Base-by-base conservation (phyloP, 768 basidiomycete genomes). In the Lactifluus echinatus region DNA sequence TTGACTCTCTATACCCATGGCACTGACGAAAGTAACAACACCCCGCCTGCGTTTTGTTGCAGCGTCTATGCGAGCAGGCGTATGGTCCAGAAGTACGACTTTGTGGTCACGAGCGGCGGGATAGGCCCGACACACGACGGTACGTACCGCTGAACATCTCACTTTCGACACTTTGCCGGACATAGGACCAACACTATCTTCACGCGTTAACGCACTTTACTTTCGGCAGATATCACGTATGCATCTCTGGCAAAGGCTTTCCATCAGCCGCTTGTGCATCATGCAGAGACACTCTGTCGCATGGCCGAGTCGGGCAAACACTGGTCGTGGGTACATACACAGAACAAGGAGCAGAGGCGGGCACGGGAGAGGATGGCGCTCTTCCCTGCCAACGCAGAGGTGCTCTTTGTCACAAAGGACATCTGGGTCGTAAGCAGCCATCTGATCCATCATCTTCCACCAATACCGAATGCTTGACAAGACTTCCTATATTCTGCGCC, bases 111-210 rank as follows among this genome's bases (percentile, higher is more conserved):
- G 0, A 85, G 83, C 12, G 93, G 94, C 1, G 93, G 94, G 0
- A 92, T 96, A 53, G 92, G 92, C 0, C 89, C 91, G 2, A 94
- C 91, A 12, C 90, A 93, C 66, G 91, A 91, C 66, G 89, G 89
- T 88, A 61, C 55, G 78, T 68, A 21, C 17, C 3, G 23, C 34
- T 14, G 26, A 28, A 26, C 34, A 23, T 17, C 39, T 15, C 12
- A 21, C 34, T 43, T 29, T 15, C 21, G 21, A 36, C 26, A 15
- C 36, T 4, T 17, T 15, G 17, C 42, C 26, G 43, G 33, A 24
- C 28, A 33, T n/a, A n/a, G n/a, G n/a, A n/a, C n/a, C n/a, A n/a
- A n/a, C n/a, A n/a, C n/a, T n/a, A n/a, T n/a, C n/a, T n/a, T n/a
- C 15, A 14, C 29, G 7, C n/a, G n/a, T 6, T 40, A 2, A 8